Percentiles rank a stretch among this genome's conserved stretches.
These are phyloP conservation scores for Narthecium ossifragum DNA, from an alignment of 106 monocot genomes.

Conservation along the genomic window DNA sequence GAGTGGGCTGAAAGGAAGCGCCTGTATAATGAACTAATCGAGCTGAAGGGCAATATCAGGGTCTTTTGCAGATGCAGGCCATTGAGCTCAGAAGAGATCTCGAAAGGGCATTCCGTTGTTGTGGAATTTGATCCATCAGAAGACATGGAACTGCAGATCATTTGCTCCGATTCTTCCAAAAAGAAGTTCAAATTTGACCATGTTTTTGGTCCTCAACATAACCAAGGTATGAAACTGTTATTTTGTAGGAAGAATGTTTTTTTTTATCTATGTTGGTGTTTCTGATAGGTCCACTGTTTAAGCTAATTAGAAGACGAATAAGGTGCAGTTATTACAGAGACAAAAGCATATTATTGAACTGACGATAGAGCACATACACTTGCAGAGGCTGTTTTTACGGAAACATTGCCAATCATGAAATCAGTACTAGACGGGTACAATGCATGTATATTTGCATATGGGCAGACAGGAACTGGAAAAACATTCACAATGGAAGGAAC, in stretches of 20 bases:
- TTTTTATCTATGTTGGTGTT: no score
- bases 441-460: slow-evolving; percentile 94
- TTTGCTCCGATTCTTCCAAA: slow-evolving; percentile 46
- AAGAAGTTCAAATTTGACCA: slow-evolving; percentile 92
- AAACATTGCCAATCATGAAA: slow-evolving; percentile 68
- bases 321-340: no score
- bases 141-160: slow-evolving; percentile 69
- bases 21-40: slow-evolving; percentile 84
- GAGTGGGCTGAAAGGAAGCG: slow-evolving; percentile 65
- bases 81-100: slow-evolving; percentile 56
- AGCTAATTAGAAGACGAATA: no score
- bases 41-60: slow-evolving; percentile 87
- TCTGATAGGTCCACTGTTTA: no score
- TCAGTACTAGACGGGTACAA: slow-evolving; percentile 90
- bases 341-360: no score
- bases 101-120: slow-evolving; percentile 46
- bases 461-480: slow-evolving; percentile 96
- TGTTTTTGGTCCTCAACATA: slow-evolving; percentile 64
- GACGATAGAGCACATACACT: no score
- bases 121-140: slow-evolving; percentile 58
- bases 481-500: slow-evolving; percentile 99
- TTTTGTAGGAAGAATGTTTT: no score
- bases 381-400: slow-evolving; percentile 74
- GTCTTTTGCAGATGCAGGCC: slow-evolving; percentile 95
- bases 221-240: slow-evolving; percentile 76